Conservation (phyloP, 192 early-diverging fungal genomes). For the Coemansia sp. region DNA sequence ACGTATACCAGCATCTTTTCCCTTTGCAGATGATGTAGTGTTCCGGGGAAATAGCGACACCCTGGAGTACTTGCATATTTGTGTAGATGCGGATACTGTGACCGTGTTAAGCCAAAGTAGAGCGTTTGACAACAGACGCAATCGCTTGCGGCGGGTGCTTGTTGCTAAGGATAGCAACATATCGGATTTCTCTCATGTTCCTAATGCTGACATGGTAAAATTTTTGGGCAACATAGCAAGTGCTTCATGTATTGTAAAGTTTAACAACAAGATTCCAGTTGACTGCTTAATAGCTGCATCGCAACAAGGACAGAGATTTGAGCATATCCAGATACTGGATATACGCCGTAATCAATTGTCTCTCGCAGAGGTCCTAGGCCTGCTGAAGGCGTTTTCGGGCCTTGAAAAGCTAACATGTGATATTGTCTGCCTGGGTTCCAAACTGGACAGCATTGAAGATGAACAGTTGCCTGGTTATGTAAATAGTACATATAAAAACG, state of each 20-base stretch:
- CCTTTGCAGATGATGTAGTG: conserved; percentile 10
- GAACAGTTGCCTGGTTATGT: background rate
- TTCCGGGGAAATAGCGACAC: conserved; percentile 7
- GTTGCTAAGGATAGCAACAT: background rate
- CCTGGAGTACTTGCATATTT: conserved; percentile 3
- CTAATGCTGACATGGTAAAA: background rate
- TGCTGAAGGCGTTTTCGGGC: background rate
- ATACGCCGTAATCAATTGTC: background rate
- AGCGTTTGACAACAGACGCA: background rate
- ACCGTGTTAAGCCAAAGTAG: background rate
- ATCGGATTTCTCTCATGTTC: background rate
- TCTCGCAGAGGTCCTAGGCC: background rate
- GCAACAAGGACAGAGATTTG: background rate
- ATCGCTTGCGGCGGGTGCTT: background rate
- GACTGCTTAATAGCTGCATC: background rate
- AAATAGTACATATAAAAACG: background rate
- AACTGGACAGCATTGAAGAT: background rate
- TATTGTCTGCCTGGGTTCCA: background rate
- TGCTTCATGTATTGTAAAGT: background rate
- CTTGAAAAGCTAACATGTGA: background rate
- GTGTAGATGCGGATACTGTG: background rate
- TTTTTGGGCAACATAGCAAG: background rate
- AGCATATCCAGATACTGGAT: background rate
- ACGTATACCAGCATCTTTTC: background rate
- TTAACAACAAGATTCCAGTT: background rate